Percentiles rank a stretch among this genome's conserved stretches.
These are phyloP conservation scores for Daucus carota DNA, from an alignment of 129 eudicot genomes.

Conservation along the genomic window DH1_v3.0 NC_030381.2:26466501-26467000, in stretches of 20 bases:
- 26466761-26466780: background rate
- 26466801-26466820: background rate
- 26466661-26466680: background rate
- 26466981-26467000: slow-evolving; percentile 78
- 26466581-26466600: background rate
- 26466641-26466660: background rate
- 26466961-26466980: slow-evolving; percentile 39
- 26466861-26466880: background rate
- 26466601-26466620: background rate
- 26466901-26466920: slow-evolving; percentile 21
- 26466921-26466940: slow-evolving; percentile 30
- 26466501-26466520: no score
- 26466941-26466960: slow-evolving; percentile 16
- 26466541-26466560: background rate
- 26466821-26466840: background rate
- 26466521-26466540: no score
- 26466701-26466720: background rate
- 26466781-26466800: slow-evolving; percentile 12
- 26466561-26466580: background rate
- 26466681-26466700: background rate
- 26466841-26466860: background rate
- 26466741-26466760: slow-evolving; percentile 2
- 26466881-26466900: slow-evolving; percentile 23
- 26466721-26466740: background rate
- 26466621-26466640: background rate